Base-by-base conservation (phyloP, 108 stramenopile species). In the Tribonema minus region DNA sequence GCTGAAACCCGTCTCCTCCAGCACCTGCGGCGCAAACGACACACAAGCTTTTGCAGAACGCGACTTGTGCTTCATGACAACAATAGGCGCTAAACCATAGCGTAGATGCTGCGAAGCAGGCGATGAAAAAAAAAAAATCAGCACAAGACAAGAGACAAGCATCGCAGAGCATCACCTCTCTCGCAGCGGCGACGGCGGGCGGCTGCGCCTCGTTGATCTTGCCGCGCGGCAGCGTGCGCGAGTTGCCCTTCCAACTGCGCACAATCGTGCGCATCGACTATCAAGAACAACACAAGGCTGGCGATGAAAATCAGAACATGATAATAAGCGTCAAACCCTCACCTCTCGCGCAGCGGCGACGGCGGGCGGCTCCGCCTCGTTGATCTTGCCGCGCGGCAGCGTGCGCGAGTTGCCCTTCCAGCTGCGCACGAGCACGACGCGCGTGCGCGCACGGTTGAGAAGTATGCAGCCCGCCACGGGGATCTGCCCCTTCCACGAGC, bases 361-460 rank as follows among this genome's bases (percentile, higher is more conserved):
- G 12, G 61, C 30, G 25, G 74, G 35, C 28, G 30, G 39, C 54
- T 75, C 74, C 15, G 41, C 74, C 39, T 75, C 64, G 54, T 84
- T 84, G 28, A 84, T 76, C 79, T 84, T 84, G 1, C 84, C 84
- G 59, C 78, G 77, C 9, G 84, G 84, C 25, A 84, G 29, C 9
- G 76, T 70, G 67, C 82, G 79, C 29, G 37, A 61, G 31, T 70
- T 72, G 5, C 81, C 81, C n/a, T 84, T 82, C 81, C 76, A 81
- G 46, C 68, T 35, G 69, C 61, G 62, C 2, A 84, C 84, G n/a
- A 84, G 76, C 25, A 84, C 75, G 7, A 84, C 36, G 15, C 76
- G 54, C 5, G 81, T 82, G 82, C 78, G 77, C 6, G 65, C 76
- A 20, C 58, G 31, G 68, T 84, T 84, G n/a, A 84, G 29, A 32